Evolutionary conservation across 2,329 filamentous ascomycete species (phyloP).

Genomic region (Fusarium paranaense): DNA sequence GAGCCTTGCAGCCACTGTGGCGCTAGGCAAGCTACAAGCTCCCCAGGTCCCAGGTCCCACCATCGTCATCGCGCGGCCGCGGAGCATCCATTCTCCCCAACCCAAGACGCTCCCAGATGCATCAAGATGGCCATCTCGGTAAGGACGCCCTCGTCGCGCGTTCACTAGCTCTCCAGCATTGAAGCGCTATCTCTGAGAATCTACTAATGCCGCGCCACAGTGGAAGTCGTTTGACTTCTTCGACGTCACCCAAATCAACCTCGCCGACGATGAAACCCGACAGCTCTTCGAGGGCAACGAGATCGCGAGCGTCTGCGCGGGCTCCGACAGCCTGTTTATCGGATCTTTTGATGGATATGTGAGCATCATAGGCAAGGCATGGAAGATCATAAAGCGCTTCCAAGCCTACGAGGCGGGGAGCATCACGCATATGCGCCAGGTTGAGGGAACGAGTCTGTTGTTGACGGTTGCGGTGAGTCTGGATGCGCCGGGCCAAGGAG

Average conservation of each 20-base stretch:
- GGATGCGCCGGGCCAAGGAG: neutral
- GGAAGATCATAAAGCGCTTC: conserved; percentile 89
- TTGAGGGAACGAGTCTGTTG: conserved; percentile 86
- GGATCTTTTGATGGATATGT: conserved; percentile 88
- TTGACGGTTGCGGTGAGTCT: conserved; percentile 77
- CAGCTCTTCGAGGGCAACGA: conserved; percentile 85
- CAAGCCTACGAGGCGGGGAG: conserved; percentile 83
- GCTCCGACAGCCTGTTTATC: conserved; percentile 89
- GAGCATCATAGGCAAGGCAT: conserved; percentile 86
- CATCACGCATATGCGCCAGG: conserved; percentile 92
- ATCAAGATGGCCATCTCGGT: conserved; percentile 52
- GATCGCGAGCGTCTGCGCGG: conserved; percentile 85
- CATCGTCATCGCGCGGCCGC: conserved; percentile 48
- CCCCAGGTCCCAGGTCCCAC: conserved; percentile 42
- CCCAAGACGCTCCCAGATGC: conserved; percentile 41
- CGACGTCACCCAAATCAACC: conserved; percentile 86
- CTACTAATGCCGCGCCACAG: conserved; percentile 58
- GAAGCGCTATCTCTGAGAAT: neutral
- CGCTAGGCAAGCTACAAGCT: conserved; percentile 42
- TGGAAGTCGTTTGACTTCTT: conserved; percentile 99
- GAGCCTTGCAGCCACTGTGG: conserved; percentile 42
- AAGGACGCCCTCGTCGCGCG: conserved; percentile 9
- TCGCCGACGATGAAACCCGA: conserved; percentile 82
- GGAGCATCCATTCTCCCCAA: conserved; percentile 30
- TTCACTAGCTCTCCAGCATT: neutral